Percentiles rank a stretch among this genome's conserved stretches.
Conservation (phyloP, 768 basidiomycete genomes). For the Russula sp. region DNA sequence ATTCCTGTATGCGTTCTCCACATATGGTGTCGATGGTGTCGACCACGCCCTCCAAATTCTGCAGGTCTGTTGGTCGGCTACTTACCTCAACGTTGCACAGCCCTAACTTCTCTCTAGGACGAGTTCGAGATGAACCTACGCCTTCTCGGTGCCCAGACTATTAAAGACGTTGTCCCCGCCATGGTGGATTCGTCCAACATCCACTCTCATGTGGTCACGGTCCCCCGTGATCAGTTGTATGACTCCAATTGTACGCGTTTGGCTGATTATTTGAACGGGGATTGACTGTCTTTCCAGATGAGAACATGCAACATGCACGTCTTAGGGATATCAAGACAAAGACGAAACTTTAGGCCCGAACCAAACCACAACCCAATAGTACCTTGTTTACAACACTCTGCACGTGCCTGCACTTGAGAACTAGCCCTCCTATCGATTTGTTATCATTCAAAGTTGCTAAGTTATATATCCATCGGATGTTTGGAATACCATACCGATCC, state of each 20-base stretch:
- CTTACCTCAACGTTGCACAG: background rate
- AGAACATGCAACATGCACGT: constrained; percentile 37
- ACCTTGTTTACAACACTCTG: background rate
- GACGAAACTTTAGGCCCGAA: constrained; percentile 7
- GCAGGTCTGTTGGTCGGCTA: constrained; percentile 40
- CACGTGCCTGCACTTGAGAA: background rate
- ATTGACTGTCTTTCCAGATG: constrained; percentile 29
- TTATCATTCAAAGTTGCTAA: background rate
- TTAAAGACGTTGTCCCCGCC: constrained; percentile 72
- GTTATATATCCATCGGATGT: background rate
- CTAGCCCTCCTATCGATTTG: background rate
- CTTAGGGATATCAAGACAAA: constrained; percentile 27
- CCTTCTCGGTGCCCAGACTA: constrained; percentile 72
- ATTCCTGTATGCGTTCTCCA: constrained; percentile 81
- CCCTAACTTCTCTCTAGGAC: constrained; percentile 44
- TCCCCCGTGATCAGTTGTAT: constrained; percentile 70
- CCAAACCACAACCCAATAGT: no score
- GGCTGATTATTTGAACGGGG: background rate
- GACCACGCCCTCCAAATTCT: constrained; percentile 76
- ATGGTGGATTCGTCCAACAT: constrained; percentile 87
- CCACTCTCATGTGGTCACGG: constrained; percentile 52
- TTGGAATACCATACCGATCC: constrained; percentile 6
- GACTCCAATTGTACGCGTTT: constrained; percentile 68
- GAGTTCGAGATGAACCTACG: constrained; percentile 99
- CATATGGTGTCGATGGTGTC: constrained; percentile 85